Base-by-base conservation (phyloP, 495 filamentous ascomycete species). In the Hypoxylon perforatum region DNA sequence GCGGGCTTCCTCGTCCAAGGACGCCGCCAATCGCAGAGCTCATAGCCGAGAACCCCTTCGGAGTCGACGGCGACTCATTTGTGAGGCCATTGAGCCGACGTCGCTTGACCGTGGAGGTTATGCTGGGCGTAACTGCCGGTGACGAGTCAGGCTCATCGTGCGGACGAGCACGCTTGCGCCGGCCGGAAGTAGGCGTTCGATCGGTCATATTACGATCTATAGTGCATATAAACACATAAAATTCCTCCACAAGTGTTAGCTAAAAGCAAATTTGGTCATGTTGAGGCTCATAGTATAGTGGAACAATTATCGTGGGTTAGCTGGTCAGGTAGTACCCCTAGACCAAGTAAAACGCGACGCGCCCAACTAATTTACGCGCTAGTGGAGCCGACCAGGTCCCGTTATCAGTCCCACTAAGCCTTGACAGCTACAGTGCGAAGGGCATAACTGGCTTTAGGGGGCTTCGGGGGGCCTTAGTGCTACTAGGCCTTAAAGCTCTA, bases 101-200 rank as follows among this genome's bases (percentile, higher is more conserved):
- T 56, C 69, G 73, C 54, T 82, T 80, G 28, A 69, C 52, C 8
- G 62, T 52, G 12, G 69, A 18, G 12, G 44, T 51, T 15, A 66
- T 49, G 15, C 38, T 65, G 2, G 65, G 56, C 21, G 71, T 63
- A 7, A 69, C 59, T 7, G 69, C 62, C 4, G 70, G 67, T 17
- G 68, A 71, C 25, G 58, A 69, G 28, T 67, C 67, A 0, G 38
- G 41, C 36, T 67, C 67, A 36, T 69, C 57, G 22, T 65, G 54
- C 28, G 66, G 62, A 47, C 65, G 65, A 42, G 61, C 35, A 59
- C 74, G 74, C 42, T 74, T 76, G 41, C 61, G 68, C 52, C 69
- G 69, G 48, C 61, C 51, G 23, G 68, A 69, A 54, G 48, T 39
- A 33, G 69, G 61, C 15, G 65, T 72, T 9, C 55, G 53, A 18